Evolutionary conservation across 1,284 basidiomycete species (phyloP), one percentile per base, ranked within the genome.

Genomic region (Pulchroboletus neoregius): DNA sequence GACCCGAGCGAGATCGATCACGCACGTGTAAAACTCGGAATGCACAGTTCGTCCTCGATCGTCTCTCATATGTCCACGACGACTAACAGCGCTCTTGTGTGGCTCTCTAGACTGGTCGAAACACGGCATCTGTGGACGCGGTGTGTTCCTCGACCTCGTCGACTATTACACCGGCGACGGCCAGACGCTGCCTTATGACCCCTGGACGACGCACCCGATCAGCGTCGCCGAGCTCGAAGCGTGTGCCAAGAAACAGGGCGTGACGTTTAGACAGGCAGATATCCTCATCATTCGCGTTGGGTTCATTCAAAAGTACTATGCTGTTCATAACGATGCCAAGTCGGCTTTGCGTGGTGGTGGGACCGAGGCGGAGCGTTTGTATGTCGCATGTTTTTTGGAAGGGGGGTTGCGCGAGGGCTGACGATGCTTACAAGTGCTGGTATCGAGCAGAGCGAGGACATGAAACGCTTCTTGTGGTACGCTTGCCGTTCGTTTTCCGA

Each of bases 41-140:
- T 86, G 18, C 84, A 86, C 52, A 84, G 83, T 84, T 56, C 23
- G 79, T 68, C 33, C 43, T 31, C 39, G 18, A 22, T 22, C 15
- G 16, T 13, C 13, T 3, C 23, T 34, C 18, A 7, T 32, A 10
- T 5, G 4, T 15, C 13, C 12, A 28, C 12, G 3, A 6, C 12
- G 12, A 27, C 35, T 30, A 13, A 52, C 24, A 22, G 13, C 30
- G 6, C 20, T 10, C 15, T 22, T 38, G 4, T n/a, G 13, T 16
- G 4, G 3, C 20, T 26, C 7, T 36, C n/a, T 46, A 85, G 83
- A 85, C 58, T 85, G 82, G 80, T 82, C 85, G 0, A 72, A 78
- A 24, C 85, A 87, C 54, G 85, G 85, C 1, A 87, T 87, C 45
- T 82, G 80, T 45, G 83, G 84, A 0, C 75, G 85, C 4, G 85